Base-by-base conservation (phyloP, 1,284 basidiomycete genomes). In the Peniophora sp. region DNA sequence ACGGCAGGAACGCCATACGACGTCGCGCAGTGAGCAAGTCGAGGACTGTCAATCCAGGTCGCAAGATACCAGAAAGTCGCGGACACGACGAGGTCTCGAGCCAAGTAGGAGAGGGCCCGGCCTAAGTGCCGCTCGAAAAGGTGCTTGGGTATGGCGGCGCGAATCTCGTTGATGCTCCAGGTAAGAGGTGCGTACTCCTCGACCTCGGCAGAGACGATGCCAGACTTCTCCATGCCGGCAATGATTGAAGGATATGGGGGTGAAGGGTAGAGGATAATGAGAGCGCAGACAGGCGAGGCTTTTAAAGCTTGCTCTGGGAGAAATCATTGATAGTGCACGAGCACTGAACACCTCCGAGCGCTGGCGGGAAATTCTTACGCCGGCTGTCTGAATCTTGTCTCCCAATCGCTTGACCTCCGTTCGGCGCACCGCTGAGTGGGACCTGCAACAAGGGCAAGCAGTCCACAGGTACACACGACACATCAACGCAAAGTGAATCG, bases 121-220 rank as follows among this genome's bases (percentile, higher is more conserved):
- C 50, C 46, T 0, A 70, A 73, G 48, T 70, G 62, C 16, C 73
- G 66, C 6, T 69, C 59, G 56, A 78, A 78, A 38, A 74, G 67
- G 32, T 69, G 69, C 1, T 69, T 52, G 1, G 81, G 80, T 27
- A 83, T 79, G 16, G 74, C 75, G 38, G 66, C 68, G 20, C 75
- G 70, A 34, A 83, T 79, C 52, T 81, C 74, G 52, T 10, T 20
- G 14, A 44, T 20, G 14, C 19, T 16, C 41, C 41, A 44, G 19
- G 14, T 14, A 10, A 44, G 20, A 44, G 41, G 41, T 19, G 41
- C 20, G 41, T 16, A 44, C 17, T 44, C 41, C 17, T 14, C 14
- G 10, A 44, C 41, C 14, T 16, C 41, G 19, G 19, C 34, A 19
- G 19, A 12, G 12, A 11, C n/a, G n/a, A 36, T 36, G 35, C n/a